A percentile compares a stretch with the other conserved stretches of the same genome.
These are phyloP conservation scores for Trichothecium sympodiale DNA, from an alignment of 2,329 filamentous ascomycete species.

Conservation along the genomic window DNA sequence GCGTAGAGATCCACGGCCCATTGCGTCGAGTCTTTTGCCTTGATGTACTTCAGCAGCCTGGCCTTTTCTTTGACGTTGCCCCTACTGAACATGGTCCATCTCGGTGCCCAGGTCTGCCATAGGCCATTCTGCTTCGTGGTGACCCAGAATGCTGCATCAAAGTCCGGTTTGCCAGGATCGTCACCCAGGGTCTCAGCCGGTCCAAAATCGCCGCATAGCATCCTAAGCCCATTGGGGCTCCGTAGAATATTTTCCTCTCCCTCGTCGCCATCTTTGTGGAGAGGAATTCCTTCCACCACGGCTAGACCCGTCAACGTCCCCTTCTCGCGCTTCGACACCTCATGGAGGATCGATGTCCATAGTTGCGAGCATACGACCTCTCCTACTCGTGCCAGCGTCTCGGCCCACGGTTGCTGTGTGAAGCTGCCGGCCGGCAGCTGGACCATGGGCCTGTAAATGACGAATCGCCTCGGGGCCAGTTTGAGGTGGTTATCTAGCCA, in stretches of 20 bases:
- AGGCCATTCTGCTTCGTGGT: constrained; percentile 69
- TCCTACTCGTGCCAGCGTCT: constrained; percentile 15
- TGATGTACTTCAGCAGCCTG: constrained; percentile 49
- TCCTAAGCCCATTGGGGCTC: constrained; percentile 57
- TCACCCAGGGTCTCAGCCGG: constrained; percentile 15
- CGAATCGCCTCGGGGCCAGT: constrained; percentile 45
- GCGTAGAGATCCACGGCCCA: constrained; percentile 77
- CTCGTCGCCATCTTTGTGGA: constrained; percentile 18
- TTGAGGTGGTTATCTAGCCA: constrained; percentile 20
- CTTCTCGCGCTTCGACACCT: constrained; percentile 28
- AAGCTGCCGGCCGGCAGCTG: constrained; percentile 51
- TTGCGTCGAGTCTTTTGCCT: constrained; percentile 5
- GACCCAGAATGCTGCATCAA: constrained; percentile 66
- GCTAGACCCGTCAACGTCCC: constrained; percentile 43
- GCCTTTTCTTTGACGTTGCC: constrained; percentile 88
- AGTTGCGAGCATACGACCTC: constrained; percentile 20
- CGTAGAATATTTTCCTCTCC: constrained; percentile 53
- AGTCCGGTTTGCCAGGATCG: constrained; percentile 33
- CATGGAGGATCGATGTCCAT: constrained; percentile 36
- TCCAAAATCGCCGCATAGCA: constrained; percentile 68
- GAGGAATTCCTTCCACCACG: constrained; percentile 50
- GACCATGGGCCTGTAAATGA: constrained; percentile 49
- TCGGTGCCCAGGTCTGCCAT: constrained; percentile 73
- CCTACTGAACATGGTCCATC: constrained; percentile 88
- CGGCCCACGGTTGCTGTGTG: constrained; percentile 26